A percentile compares a stretch with the other conserved stretches of the same genome.
phyloP scores from a whole-genome alignment of 495 filamentous ascomycete genomes.

The Amphirosellinia nigrospora region DNA sequence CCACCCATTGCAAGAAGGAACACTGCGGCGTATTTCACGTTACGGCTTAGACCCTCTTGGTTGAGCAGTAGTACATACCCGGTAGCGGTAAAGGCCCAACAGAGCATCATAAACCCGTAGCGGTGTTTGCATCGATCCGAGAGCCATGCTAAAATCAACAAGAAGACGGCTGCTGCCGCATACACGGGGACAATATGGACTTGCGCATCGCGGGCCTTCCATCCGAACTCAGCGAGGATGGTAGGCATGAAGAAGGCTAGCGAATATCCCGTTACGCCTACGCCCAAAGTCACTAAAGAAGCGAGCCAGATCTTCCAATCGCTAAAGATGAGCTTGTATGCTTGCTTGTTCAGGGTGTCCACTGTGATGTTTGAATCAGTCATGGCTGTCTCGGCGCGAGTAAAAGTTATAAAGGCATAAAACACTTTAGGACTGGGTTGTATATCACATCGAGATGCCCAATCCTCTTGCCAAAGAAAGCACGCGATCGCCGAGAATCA shows the following conservation, averaged over 20 bases:
- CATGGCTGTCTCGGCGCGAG: background rate
- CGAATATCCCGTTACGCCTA: slow-evolving; percentile 58
- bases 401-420: background rate
- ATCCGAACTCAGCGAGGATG: slow-evolving; percentile 64
- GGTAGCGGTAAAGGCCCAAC: slow-evolving; percentile 55
- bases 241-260: slow-evolving; percentile 62
- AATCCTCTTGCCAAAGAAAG: background rate
- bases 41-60: slow-evolving; percentile 35
- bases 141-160: slow-evolving; percentile 52
- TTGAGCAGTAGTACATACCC: slow-evolving; percentile 58
- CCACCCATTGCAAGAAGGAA: slow-evolving; percentile 61
- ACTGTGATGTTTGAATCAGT: slow-evolving; percentile 25
- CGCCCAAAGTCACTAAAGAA: slow-evolving; percentile 57
- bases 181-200: slow-evolving; percentile 65
- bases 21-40: slow-evolving; percentile 60
- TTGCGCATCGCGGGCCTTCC: slow-evolving; percentile 55
- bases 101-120: slow-evolving; percentile 54
- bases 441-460: background rate
- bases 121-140: slow-evolving; percentile 49
- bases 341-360: slow-evolving; percentile 54
- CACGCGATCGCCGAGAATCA: background rate
- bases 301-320: slow-evolving; percentile 65
- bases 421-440: too few relatives aligned
- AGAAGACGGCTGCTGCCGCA: slow-evolving; percentile 53
- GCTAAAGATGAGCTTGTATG: slow-evolving; percentile 52